Percentiles rank a stretch among this genome's conserved stretches.
Evolutionary conservation across 495 filamentous ascomycete species (phyloP).

Genomic region (Podospora australis): DNA sequence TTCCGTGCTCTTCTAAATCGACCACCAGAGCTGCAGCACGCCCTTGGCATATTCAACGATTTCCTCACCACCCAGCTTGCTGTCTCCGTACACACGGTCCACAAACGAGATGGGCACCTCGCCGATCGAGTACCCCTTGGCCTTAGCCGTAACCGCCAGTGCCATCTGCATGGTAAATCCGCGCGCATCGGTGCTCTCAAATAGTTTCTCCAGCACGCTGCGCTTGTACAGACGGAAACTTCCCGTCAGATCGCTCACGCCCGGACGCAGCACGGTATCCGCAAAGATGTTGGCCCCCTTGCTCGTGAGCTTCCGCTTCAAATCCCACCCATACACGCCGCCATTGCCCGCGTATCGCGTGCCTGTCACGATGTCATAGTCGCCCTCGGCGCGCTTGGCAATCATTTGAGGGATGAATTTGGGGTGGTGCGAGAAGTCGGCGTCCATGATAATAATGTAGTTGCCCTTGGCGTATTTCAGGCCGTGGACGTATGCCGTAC

Average conservation of each 20-base stretch:
- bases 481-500: conserved; percentile 95
- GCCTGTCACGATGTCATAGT: conserved; percentile 94
- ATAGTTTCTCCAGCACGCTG: conserved; percentile 80
- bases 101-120: conserved; percentile 97
- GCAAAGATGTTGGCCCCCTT: conserved; percentile 92
- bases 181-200: conserved; percentile 81
- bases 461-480: conserved; percentile 81
- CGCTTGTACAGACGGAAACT: conserved; percentile 94
- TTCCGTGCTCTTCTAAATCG: conserved; percentile 38
- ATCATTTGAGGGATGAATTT: conserved; percentile 94
- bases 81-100: conserved; percentile 90
- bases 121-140: conserved; percentile 80
- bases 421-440: conserved; percentile 97
- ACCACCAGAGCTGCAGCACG: conserved; percentile 73
- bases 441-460: conserved; percentile 99
- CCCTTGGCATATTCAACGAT: conserved; percentile 98
- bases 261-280: conserved; percentile 86
- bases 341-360: conserved; percentile 87
- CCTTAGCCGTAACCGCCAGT: conserved; percentile 77
- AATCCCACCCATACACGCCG: conserved; percentile 94
- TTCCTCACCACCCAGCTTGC: conserved; percentile 88
- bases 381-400: conserved; percentile 55
- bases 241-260: conserved; percentile 94
- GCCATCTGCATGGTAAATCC: conserved; percentile 99
- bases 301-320: conserved; percentile 90